Evolutionary conservation across 1,139 yeast species (phyloP).

Genomic region (Suhomyces coccinellae): DNA sequence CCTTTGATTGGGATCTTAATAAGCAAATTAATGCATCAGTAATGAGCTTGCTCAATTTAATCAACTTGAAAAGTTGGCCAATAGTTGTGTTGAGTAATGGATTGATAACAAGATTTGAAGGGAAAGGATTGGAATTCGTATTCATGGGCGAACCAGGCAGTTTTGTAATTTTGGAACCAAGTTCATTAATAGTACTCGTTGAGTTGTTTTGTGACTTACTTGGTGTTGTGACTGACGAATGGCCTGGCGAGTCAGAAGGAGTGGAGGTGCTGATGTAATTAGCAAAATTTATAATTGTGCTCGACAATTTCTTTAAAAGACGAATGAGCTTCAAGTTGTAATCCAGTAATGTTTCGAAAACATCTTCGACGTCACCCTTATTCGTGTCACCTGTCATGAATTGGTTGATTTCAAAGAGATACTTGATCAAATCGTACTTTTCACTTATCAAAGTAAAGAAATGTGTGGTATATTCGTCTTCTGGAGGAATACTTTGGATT

Average conservation of each 20-base stretch:
- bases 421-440: conserved; percentile 32
- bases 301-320: conserved; percentile 41
- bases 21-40: conserved; percentile 32
- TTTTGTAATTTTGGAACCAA: not conserved
- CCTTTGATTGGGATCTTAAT: conserved; percentile 16
- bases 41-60: conserved; percentile 37
- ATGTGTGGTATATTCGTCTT: conserved; percentile 15
- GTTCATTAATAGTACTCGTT: conserved; percentile 5
- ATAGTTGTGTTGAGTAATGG: conserved; percentile 39
- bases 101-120: conserved; percentile 25
- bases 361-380: conserved; percentile 45
- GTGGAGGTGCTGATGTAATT: conserved; percentile 16
- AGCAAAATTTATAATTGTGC: conserved; percentile 36
- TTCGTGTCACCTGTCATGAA: conserved; percentile 31
- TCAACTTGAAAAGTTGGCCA: conserved; percentile 37
- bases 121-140: conserved; percentile 22
- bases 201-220: conserved; percentile 5
- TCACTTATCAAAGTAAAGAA: conserved; percentile 28
- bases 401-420: conserved; percentile 29
- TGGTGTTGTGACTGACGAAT: conserved; percentile 7
- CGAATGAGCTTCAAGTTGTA: conserved; percentile 49
- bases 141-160: conserved; percentile 6
- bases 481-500: not conserved
- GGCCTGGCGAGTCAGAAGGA: conserved; percentile 7
- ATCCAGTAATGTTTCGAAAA: conserved; percentile 46